Conservation (phyloP, 2,329 filamentous ascomycete genomes). For the Thelonectria discophora region DNA sequence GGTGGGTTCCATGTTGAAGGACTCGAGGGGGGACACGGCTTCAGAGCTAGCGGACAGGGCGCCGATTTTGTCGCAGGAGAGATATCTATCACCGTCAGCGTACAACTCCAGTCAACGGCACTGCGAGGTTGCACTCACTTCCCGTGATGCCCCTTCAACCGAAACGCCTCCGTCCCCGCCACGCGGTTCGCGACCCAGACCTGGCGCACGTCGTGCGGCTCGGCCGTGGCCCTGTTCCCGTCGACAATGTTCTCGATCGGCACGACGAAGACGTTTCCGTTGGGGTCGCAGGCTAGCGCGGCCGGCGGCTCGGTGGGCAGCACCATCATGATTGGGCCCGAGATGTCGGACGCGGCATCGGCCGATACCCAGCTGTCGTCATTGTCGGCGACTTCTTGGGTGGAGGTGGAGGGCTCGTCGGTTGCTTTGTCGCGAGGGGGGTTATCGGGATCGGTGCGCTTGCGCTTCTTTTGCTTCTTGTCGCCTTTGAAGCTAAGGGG, state of each 20-base stretch:
- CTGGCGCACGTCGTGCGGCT: conserved; percentile 94
- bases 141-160: conserved; percentile 91
- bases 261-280: conserved; percentile 85
- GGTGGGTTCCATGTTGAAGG: conserved; percentile 74
- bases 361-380: conserved; percentile 95
- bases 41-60: conserved; percentile 79
- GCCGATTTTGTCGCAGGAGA: conserved; percentile 86
- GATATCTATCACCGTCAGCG: conserved; percentile 67
- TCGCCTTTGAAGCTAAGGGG: conserved; percentile 96
- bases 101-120: too few relatives aligned
- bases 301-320: conserved; percentile 77
- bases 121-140: conserved; percentile 59
- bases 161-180: conserved; percentile 80
- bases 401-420: conserved; percentile 17
- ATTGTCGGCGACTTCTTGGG: conserved; percentile 53
- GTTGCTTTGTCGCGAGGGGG: conserved; percentile 44
- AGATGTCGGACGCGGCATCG: conserved; percentile 76
- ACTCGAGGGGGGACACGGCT: conserved; percentile 85
- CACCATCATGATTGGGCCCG: conserved; percentile 84
- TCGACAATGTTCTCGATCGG: conserved; percentile 89
- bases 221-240: conserved; percentile 80
- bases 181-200: conserved; percentile 93
- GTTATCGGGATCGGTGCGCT: conserved; percentile 69
- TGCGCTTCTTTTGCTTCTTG: conserved; percentile 92
- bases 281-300: conserved; percentile 85